Evolutionary conservation across 441 rosid species (phyloP).

Genomic region (Erysimum cheiri): DNA sequence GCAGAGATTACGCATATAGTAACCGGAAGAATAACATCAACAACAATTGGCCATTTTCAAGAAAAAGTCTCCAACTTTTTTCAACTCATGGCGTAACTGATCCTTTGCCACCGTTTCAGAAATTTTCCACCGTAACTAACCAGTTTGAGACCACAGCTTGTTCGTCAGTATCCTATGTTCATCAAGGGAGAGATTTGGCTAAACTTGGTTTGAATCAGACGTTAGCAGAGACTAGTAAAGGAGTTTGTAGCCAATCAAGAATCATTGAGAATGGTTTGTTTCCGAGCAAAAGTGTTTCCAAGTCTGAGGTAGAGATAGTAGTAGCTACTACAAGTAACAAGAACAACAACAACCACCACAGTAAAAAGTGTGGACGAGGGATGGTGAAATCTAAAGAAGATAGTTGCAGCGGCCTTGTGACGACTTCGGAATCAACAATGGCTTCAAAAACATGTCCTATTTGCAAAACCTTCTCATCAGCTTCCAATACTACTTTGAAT

Average conservation of each 20-base stretch:
- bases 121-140: constrained; percentile 50
- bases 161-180: constrained; percentile 39
- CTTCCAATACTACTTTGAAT: constrained; percentile 96
- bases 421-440: constrained; percentile 68
- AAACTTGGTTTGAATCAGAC: constrained; percentile 19
- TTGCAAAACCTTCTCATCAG: constrained; percentile 93
- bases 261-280: constrained; percentile 59
- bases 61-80: constrained; percentile 73
- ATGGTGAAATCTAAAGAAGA: constrained; percentile 79
- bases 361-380: constrained; percentile 78
- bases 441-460: constrained; percentile 96
- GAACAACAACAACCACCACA: constrained; percentile 41
- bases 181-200: constrained; percentile 16
- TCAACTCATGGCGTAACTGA: constrained; percentile 86
- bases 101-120: constrained; percentile 84
- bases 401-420: constrained; percentile 56
- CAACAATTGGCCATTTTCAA: constrained; percentile 95
- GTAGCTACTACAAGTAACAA: constrained; percentile 30
- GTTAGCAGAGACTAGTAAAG: constrained; percentile 34
- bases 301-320: constrained; percentile 55
- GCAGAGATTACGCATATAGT: constrained; percentile 89
- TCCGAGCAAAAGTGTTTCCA: constrained; percentile 58
- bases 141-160: constrained; percentile 35
- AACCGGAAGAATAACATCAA: constrained; percentile 77
- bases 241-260: constrained; percentile 12